These are phyloP conservation scores for Trichomonas tenax DNA, from an alignment of 208 protist genomes.

Conservation along the genomic window DNA sequence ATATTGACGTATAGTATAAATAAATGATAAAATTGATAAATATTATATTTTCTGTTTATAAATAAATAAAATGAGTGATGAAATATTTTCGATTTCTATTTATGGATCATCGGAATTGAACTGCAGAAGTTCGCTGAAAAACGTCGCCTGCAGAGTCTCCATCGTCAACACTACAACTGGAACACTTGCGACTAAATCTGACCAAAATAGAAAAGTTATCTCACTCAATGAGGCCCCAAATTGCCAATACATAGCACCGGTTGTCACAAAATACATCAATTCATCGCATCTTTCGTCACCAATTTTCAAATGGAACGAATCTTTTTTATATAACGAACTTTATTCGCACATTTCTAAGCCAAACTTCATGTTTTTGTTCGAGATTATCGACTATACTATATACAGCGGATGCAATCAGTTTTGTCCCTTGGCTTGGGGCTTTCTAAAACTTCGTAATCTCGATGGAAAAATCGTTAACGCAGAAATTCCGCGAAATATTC, in stretches of 20 bases:
- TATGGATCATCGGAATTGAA: background rate
- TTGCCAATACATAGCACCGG: background rate
- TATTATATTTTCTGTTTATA: background rate
- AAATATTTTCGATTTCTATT: background rate
- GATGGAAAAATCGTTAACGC: background rate
- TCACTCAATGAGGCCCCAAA: background rate
- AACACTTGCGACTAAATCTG: background rate
- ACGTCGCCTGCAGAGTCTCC: background rate
- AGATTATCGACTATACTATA: background rate
- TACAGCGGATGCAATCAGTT: background rate
- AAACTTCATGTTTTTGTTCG: background rate
- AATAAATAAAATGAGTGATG: background rate
- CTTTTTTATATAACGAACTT: slow-evolving; percentile 10
- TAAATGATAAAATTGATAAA: background rate
- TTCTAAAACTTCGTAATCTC: background rate
- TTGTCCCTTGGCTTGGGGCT: background rate
- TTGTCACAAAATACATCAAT: background rate
- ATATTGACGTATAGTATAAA: too few relatives aligned
- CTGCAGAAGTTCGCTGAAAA: background rate
- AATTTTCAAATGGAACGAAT: background rate
- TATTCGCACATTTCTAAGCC: background rate
- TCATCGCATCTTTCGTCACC: background rate
- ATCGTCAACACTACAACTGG: background rate
- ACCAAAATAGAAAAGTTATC: background rate
- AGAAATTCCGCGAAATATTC: background rate